Evolutionary conservation across 768 basidiomycete species (phyloP).

Genomic region (Tricholoma matsutake): DNA sequence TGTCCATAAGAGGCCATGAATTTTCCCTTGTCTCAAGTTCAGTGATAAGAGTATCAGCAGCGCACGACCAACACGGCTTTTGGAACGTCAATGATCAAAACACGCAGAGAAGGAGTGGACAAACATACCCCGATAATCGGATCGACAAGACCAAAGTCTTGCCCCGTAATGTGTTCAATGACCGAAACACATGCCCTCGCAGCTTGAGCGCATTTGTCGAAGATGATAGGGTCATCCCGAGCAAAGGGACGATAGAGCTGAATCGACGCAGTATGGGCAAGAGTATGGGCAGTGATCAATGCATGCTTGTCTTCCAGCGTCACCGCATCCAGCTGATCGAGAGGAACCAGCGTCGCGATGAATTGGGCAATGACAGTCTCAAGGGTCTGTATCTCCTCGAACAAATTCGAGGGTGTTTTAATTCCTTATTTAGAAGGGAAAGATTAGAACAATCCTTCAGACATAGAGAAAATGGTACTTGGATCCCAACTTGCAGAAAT

Average conservation of each 20-base stretch:
- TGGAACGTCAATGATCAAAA: constrained; percentile 9
- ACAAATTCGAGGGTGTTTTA: constrained; percentile 45
- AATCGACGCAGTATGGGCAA: constrained; percentile 64
- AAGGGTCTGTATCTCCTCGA: constrained; percentile 56
- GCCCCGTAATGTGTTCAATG: constrained; percentile 59
- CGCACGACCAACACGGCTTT: constrained; percentile 71
- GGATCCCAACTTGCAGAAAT: constrained; percentile 60
- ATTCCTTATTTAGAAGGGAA: constrained; percentile 27
- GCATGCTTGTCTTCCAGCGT: constrained; percentile 56
- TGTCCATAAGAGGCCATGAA: constrained; percentile 60
- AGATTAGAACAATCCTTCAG: constrained; percentile 1
- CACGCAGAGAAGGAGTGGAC: constrained; percentile 4
- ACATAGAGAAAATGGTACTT: constrained; percentile 35
- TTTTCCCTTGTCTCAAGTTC: constrained; percentile 63
- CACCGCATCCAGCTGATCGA: constrained; percentile 59
- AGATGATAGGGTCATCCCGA: constrained; percentile 54
- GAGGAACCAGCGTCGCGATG: constrained; percentile 57
- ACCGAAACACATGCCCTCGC: constrained; percentile 58
- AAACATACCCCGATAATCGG: constrained; percentile 69
- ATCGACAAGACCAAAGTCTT: constrained; percentile 71
- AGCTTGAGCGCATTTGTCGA: constrained; percentile 65
- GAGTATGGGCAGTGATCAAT: constrained; percentile 58
- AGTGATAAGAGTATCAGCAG: constrained; percentile 62
- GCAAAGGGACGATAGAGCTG: constrained; percentile 63
- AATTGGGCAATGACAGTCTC: constrained; percentile 67